Conservation (phyloP, 2,329 filamentous ascomycete species). For the Davidsoniella australis region DNA sequence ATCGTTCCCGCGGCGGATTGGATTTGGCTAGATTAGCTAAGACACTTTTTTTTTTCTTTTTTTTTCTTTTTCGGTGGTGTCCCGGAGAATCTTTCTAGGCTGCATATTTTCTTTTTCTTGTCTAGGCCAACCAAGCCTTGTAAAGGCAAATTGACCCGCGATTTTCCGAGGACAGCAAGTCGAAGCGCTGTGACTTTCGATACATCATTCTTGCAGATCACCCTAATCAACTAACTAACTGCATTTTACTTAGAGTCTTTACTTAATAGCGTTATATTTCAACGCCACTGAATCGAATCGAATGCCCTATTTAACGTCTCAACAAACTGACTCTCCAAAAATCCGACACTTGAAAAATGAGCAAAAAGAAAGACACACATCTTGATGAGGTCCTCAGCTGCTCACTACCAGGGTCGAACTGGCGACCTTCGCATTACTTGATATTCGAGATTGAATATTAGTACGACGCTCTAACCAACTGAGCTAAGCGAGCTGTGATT, state of each 20-base stretch:
- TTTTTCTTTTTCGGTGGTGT: background rate
- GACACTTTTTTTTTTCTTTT: background rate
- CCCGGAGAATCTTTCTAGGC: background rate
- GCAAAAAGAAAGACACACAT: background rate
- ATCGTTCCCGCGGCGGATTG: background rate
- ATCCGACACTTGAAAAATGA: background rate
- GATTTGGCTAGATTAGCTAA: slow-evolving; percentile 1
- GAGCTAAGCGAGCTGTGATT: too few species aligned
- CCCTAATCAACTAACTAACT: too few species aligned
- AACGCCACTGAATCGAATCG: too few species aligned
- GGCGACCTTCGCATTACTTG: too few species aligned
- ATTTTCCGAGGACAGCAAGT: slow-evolving; percentile 11
- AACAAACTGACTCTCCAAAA: background rate
- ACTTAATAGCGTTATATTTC: too few species aligned
- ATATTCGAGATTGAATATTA: too few species aligned
- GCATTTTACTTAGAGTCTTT: too few species aligned
- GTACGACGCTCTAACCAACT: too few species aligned
- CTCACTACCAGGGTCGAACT: slow-evolving; percentile 12
- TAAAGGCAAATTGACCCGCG: slow-evolving; percentile 3
- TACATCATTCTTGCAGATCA: too few species aligned
- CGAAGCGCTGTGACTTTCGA: slow-evolving; percentile 1
- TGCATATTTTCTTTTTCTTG: background rate
- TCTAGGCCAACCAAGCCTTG: background rate
- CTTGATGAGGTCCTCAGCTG: background rate
- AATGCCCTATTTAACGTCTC: background rate